Percentiles rank a stretch among this genome's conserved stretches.
These are phyloP conservation scores for Coriaria nepalensis DNA, from an alignment of 306 rosid genomes.

Conservation along the genomic window DNA sequence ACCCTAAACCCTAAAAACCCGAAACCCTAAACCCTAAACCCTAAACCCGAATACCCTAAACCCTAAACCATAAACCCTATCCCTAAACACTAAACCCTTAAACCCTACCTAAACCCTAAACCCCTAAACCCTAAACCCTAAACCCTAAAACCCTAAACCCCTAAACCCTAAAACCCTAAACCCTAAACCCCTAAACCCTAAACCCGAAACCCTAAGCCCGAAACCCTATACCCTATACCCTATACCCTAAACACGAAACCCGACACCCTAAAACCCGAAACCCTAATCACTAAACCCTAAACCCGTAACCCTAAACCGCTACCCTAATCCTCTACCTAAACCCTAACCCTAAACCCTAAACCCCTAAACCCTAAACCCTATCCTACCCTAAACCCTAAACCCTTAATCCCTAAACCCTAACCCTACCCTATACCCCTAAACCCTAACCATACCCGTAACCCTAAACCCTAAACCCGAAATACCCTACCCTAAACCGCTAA, in stretches of 20 bases:
- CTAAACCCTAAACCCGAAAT: background rate
- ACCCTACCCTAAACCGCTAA: too few species aligned
- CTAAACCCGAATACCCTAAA: constrained; percentile 1
- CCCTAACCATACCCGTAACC: background rate
- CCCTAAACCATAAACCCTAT: constrained; percentile 1
- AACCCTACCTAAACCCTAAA: background rate
- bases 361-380: constrained; percentile 1
- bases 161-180: background rate
- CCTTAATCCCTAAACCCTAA: background rate
- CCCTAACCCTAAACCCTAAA: background rate
- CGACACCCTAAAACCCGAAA: background rate
- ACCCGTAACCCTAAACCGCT: background rate
- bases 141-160: background rate
- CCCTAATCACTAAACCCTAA: background rate
- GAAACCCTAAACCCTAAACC: constrained; percentile 7
- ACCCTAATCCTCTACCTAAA: background rate
- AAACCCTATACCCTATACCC: background rate
- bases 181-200: background rate
- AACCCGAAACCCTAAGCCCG: background rate
- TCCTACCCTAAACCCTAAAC: background rate
- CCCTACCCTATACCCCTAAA: too few species aligned
- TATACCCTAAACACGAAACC: background rate
- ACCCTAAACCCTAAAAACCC: background rate
- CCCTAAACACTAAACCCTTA: constrained; percentile 3
- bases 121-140: background rate